Conservation (phyloP, 1,284 basidiomycete genomes). For the Moesziomyces parantarcticus region DNA sequence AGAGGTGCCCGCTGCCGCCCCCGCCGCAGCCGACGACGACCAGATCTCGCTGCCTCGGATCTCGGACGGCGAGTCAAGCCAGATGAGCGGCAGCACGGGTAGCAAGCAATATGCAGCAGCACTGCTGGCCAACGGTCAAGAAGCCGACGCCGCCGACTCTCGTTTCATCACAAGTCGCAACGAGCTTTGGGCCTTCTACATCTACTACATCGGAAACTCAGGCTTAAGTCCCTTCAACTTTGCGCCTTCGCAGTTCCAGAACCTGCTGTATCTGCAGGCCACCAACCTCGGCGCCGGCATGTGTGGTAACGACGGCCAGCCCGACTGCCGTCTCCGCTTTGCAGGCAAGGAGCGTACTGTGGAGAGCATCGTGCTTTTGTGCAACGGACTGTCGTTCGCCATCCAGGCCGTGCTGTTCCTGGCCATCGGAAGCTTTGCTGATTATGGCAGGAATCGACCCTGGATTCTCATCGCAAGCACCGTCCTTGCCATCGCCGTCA, state of each 20-base stretch:
- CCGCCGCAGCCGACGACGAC: slow-evolving; percentile 2
- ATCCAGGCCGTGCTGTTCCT: slow-evolving; percentile 74
- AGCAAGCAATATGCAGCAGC: slow-evolving; percentile 14
- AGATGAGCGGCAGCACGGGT: not conserved
- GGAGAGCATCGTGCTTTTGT: slow-evolving; percentile 52
- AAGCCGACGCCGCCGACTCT: slow-evolving; percentile 12
- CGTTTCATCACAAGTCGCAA: slow-evolving; percentile 17
- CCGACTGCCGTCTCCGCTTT: slow-evolving; percentile 71
- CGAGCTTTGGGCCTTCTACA: slow-evolving; percentile 77
- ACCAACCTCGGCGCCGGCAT: slow-evolving; percentile 73
- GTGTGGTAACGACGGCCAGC: slow-evolving; percentile 42
- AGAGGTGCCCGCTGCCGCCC: not conserved
- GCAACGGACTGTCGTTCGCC: slow-evolving; percentile 56
- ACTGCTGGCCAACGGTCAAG: slow-evolving; percentile 16
- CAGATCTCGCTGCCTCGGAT: slow-evolving; percentile 9
- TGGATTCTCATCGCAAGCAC: slow-evolving; percentile 48
- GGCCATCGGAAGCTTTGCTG: slow-evolving; percentile 77
- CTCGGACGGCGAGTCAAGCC: slow-evolving; percentile 9
- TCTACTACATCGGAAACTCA: slow-evolving; percentile 80
- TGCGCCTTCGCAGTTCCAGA: slow-evolving; percentile 80
- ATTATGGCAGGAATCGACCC: slow-evolving; percentile 43
- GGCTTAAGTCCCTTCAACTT: slow-evolving; percentile 76
- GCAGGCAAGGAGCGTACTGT: slow-evolving; percentile 49
- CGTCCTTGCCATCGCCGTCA: slow-evolving; percentile 36
- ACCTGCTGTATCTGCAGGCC: slow-evolving; percentile 72